Percentiles rank a stretch among this genome's conserved stretches.
These are phyloP conservation scores for Hyaloscypha hepaticicola DNA, from an alignment of 495 filamentous ascomycete genomes.

Conservation along the genomic window DNA sequence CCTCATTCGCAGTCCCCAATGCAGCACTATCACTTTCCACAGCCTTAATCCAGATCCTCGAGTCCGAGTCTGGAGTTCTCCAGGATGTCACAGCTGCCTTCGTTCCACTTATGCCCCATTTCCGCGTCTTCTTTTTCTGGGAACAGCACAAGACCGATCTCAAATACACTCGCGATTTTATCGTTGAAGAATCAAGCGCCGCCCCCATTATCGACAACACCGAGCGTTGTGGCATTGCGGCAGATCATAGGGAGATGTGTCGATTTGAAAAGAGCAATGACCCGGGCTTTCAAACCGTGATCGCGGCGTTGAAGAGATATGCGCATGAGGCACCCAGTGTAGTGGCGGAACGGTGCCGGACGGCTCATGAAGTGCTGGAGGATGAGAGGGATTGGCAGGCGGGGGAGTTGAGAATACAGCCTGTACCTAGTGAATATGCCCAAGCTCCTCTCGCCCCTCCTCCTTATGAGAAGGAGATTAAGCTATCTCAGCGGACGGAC, in stretches of 20 bases:
- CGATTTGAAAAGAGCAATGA: neutral
- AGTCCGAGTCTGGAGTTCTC: constrained; percentile 39
- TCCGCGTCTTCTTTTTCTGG: constrained; percentile 45
- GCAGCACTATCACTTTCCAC: constrained; percentile 23
- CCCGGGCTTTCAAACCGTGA: constrained; percentile 4
- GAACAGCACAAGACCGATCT: constrained; percentile 41
- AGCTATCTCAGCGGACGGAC: too few relatives aligned
- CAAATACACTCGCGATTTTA: constrained; percentile 34
- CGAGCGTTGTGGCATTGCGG: constrained; percentile 35
- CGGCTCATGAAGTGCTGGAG: too few relatives aligned
- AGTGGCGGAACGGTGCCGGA: too few relatives aligned
- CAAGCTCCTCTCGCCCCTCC: too few relatives aligned
- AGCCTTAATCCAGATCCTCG: constrained; percentile 34
- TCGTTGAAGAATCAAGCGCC: constrained; percentile 37
- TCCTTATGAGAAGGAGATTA: too few relatives aligned
- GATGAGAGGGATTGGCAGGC: too few relatives aligned
- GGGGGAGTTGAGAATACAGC: too few relatives aligned
- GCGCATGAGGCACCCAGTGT: neutral
- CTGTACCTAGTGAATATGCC: too few relatives aligned
- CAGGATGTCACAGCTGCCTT: constrained; percentile 47
- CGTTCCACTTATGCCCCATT: constrained; percentile 42
- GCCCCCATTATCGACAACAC: constrained; percentile 39
- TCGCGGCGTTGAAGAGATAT: constrained; percentile 7
- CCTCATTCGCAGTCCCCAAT: constrained; percentile 16
- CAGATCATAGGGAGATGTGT: constrained; percentile 26